Conservation (phyloP, 169 alveolate genomes). For the Theileria annulata region DNA sequence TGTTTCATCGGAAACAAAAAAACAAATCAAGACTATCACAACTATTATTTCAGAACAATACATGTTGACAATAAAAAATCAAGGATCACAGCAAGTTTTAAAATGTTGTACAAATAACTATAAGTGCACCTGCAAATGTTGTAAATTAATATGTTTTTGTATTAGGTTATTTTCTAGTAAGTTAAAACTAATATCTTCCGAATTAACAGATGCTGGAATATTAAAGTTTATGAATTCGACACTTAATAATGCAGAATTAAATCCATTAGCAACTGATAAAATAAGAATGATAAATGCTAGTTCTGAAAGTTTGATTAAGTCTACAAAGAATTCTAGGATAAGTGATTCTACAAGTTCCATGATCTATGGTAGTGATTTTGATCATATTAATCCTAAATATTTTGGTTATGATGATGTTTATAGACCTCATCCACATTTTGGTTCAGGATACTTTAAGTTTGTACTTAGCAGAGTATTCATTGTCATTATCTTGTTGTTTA, state of each 20-base stretch:
- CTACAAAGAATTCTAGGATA: not conserved
- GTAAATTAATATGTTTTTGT: not conserved
- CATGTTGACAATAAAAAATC: too few relatives aligned
- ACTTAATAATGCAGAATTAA: too few relatives aligned
- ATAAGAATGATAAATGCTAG: too few relatives aligned
- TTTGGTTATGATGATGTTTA: not conserved
- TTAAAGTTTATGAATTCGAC: not conserved
- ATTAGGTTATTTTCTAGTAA: not conserved
- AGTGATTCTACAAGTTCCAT: not conserved
- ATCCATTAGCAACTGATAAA: too few relatives aligned
- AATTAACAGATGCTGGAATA: not conserved
- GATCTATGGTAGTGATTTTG: not conserved
- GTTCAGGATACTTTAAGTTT: not conserved
- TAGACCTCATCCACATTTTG: not conserved
- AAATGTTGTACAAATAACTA: not conserved
- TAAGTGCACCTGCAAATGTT: not conserved
- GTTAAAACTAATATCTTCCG: not conserved
- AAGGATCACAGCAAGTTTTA: not conserved
- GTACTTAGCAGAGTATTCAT: not conserved
- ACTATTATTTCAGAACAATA: not conserved
- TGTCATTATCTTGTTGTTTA: not conserved
- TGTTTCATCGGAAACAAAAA: not conserved
- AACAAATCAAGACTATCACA: too few relatives aligned
- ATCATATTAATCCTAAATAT: not conserved
- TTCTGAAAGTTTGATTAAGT: not conserved